phyloP scores from a whole-genome alignment of 208 protist species.

The Trypanosoma lewisi region DNA sequence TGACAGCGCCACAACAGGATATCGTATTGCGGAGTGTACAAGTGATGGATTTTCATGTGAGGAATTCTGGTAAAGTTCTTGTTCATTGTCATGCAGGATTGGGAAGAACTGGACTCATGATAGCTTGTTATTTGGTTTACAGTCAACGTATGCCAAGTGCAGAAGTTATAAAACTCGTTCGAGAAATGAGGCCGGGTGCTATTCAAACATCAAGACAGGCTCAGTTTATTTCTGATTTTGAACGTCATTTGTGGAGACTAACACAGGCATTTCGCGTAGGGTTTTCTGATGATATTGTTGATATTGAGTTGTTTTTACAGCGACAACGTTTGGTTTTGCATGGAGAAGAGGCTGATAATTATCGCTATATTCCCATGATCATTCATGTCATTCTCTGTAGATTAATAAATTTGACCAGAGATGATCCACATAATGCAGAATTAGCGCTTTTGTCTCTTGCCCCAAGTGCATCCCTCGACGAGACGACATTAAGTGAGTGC shows the following conservation, averaged over 20 bases:
- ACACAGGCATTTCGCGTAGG: slow-evolving; percentile 76
- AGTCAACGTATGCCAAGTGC: slow-evolving; percentile 64
- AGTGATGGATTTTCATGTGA: slow-evolving; percentile 89
- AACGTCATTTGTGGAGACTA: slow-evolving; percentile 81
- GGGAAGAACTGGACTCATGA: slow-evolving; percentile 89
- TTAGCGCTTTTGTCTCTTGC: slow-evolving; percentile 58
- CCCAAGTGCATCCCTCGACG: slow-evolving; percentile 50
- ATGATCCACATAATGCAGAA: slow-evolving; percentile 32
- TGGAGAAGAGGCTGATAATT: slow-evolving; percentile 75
- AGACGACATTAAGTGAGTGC: slow-evolving; percentile 44
- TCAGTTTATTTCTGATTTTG: slow-evolving; percentile 86
- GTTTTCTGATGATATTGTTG: slow-evolving; percentile 72
- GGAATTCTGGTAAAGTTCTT: slow-evolving; percentile 81
- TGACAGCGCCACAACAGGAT: slow-evolving; percentile 87
- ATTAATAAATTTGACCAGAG: slow-evolving; percentile 57
- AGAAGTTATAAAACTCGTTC: slow-evolving; percentile 76
- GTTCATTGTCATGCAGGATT: slow-evolving; percentile 93
- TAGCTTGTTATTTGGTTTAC: slow-evolving; percentile 91
- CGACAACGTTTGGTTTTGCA: slow-evolving; percentile 79
- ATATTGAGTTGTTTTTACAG: slow-evolving; percentile 75
- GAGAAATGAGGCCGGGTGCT: slow-evolving; percentile 63
- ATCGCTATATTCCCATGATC: slow-evolving; percentile 70
- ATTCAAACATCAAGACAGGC: slow-evolving; percentile 86
- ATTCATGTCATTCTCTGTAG: slow-evolving; percentile 77
- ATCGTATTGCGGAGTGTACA: slow-evolving; percentile 88